A percentile compares a stretch with the other conserved stretches of the same genome.
These are phyloP conservation scores for Trametes hirsuta DNA, from an alignment of 1,284 basidiomycete genomes.

Conservation along the genomic window DNA sequence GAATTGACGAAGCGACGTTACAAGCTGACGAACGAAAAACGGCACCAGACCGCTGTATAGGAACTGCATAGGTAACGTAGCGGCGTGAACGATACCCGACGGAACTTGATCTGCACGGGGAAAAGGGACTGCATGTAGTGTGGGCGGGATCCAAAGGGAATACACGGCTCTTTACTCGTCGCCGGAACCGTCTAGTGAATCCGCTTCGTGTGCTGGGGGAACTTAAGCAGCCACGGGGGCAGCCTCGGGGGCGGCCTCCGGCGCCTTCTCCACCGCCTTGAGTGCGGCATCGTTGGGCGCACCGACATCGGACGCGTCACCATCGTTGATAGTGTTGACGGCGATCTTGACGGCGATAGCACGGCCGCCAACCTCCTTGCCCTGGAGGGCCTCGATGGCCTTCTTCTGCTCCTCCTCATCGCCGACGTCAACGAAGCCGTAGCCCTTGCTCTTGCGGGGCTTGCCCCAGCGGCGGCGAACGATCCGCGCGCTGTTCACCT, in stretches of 20 bases:
- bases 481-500: constrained; percentile 83
- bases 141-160: constrained; percentile 14
- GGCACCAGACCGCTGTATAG: constrained; percentile 49
- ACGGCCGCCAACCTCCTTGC: constrained; percentile 81
- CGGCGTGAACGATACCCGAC: constrained; percentile 23
- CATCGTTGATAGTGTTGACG: constrained; percentile 58
- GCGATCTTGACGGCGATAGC: constrained; percentile 88
- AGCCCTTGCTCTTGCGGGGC: constrained; percentile 87
- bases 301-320: constrained; percentile 35
- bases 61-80: constrained; percentile 24
- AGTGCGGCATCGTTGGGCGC: constrained; percentile 46
- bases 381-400: constrained; percentile 80
- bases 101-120: constrained; percentile 20
- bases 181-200: constrained; percentile 14
- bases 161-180: constrained; percentile 11
- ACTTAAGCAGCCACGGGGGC: constrained; percentile 29
- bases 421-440: constrained; percentile 92
- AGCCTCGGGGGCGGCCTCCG: constrained; percentile 28
- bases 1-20: constrained; percentile 37
- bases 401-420: constrained; percentile 83
- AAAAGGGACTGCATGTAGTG: constrained; percentile 15
- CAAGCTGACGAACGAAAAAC: constrained; percentile 47
- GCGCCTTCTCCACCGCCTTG: constrained; percentile 40
- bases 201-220: constrained; percentile 5
- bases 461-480: constrained; percentile 82